phyloP scores from a whole-genome alignment of 345 rosid species.

The Clausena lansium region DNA sequence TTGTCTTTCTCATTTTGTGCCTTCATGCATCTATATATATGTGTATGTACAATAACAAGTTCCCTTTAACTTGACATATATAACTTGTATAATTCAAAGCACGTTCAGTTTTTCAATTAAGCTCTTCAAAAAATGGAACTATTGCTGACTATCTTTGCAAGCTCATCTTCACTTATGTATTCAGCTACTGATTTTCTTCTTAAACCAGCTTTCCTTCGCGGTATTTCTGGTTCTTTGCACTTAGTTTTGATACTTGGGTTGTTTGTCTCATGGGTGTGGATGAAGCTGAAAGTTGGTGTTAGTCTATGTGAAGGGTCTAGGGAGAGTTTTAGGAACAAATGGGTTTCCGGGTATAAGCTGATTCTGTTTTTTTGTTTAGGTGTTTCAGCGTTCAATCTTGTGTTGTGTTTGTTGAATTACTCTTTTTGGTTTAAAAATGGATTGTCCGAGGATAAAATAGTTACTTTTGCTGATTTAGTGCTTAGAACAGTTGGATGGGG shows the following conservation, averaged over 20 bases:
- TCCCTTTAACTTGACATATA: background rate
- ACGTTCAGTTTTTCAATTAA: background rate
- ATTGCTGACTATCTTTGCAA: slow-evolving; percentile 21
- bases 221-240: slow-evolving; percentile 43
- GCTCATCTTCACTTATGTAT: slow-evolving; percentile 23
- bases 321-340: slow-evolving; percentile 15
- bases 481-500: slow-evolving; percentile 49
- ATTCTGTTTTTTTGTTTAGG: slow-evolving; percentile 36
- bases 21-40: background rate
- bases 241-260: slow-evolving; percentile 39
- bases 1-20: background rate
- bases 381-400: slow-evolving; percentile 36
- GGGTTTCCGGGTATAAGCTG: slow-evolving; percentile 25
- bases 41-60: background rate
- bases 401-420: slow-evolving; percentile 34
- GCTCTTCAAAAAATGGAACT: slow-evolving; percentile 22
- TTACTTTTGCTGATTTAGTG: slow-evolving; percentile 37
- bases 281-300: slow-evolving; percentile 27
- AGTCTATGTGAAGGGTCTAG: slow-evolving; percentile 17
- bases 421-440: slow-evolving; percentile 37
- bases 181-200: slow-evolving; percentile 34
- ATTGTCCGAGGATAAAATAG: slow-evolving; percentile 36
- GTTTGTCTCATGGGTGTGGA: slow-evolving; percentile 32
- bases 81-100: background rate
- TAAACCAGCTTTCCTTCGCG: slow-evolving; percentile 35